Evolutionary conservation across 768 basidiomycete genomes (phyloP).

Genomic region (Trametes sanguinea): DNA sequence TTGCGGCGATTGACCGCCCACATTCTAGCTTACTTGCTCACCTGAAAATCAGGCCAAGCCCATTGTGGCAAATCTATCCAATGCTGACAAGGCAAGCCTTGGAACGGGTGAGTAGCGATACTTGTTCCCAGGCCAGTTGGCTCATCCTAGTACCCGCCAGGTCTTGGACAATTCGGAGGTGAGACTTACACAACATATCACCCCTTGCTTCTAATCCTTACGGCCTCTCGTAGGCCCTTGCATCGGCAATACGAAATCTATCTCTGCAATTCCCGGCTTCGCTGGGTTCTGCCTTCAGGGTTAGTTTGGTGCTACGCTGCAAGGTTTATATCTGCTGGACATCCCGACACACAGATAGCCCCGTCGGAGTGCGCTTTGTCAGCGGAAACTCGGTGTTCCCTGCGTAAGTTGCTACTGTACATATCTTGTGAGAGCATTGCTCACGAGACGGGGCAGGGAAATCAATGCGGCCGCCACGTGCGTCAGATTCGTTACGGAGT

Average conservation of each 20-base stretch:
- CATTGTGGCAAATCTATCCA: conserved; percentile 46
- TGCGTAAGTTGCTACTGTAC: conserved; percentile 27
- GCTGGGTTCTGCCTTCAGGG: conserved; percentile 29
- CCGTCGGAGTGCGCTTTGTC: conserved; percentile 44
- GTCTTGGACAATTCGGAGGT: conserved; percentile 22
- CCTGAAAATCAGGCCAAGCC: conserved; percentile 43
- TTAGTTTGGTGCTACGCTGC: background rate
- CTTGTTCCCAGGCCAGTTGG: background rate
- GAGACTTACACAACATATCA: background rate
- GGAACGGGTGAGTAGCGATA: conserved; percentile 29
- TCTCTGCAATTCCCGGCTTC: conserved; percentile 24
- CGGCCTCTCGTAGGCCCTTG: conserved; percentile 23
- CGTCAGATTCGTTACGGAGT: conserved; percentile 27
- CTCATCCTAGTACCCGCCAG: background rate
- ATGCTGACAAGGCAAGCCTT: conserved; percentile 35
- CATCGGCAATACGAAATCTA: conserved; percentile 25
- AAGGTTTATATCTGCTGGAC: background rate
- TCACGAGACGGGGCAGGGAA: conserved; percentile 24
- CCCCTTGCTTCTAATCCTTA: background rate
- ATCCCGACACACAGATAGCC: conserved; percentile 30
- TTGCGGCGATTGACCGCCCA: background rate
- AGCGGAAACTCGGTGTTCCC: conserved; percentile 46
- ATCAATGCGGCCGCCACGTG: conserved; percentile 74
- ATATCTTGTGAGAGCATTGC: background rate
- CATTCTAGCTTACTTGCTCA: too few relatives aligned